Evolutionary conservation across 2,329 filamentous ascomycete species (phyloP).

Genomic region (Colletotrichum australisinense): DNA sequence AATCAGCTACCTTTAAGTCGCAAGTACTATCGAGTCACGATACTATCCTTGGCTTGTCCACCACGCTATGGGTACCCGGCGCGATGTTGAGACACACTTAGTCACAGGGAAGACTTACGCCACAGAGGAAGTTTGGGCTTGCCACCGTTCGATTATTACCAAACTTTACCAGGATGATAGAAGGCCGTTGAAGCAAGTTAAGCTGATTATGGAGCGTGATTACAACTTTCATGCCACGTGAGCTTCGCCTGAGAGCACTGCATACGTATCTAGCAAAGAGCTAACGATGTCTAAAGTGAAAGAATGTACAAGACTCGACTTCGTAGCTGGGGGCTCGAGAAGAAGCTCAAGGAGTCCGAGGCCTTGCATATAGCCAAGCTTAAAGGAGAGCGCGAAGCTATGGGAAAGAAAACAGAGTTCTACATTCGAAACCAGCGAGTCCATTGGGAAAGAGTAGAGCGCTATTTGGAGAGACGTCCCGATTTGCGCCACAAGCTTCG

Average conservation of each 20-base stretch:
- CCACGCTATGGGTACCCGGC: background rate
- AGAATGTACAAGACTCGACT: conserved; percentile 25
- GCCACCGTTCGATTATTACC: background rate
- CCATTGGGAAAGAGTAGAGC: background rate
- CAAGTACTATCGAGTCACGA: background rate
- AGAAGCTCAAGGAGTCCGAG: conserved; percentile 18
- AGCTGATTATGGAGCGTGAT: conserved; percentile 13
- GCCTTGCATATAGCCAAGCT: conserved; percentile 1
- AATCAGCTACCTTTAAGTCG: background rate
- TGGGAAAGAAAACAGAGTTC: conserved; percentile 11
- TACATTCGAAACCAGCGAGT: conserved; percentile 8
- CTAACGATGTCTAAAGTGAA: background rate
- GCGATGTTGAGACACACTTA: background rate
- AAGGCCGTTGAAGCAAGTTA: conserved; percentile 18
- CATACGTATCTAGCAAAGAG: background rate
- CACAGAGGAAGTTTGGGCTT: background rate
- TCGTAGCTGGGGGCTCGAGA: conserved; percentile 8
- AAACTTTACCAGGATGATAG: conserved; percentile 12
- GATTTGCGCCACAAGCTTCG: background rate
- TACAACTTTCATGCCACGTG: conserved; percentile 10
- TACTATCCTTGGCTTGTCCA: too few relatives aligned
- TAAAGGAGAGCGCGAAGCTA: background rate
- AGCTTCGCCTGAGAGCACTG: background rate
- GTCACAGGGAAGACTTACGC: conserved; percentile 11
- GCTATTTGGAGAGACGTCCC: conserved; percentile 7